Evolutionary conservation across 768 basidiomycete species (phyloP).

Genomic region (Suillus sp.): DNA sequence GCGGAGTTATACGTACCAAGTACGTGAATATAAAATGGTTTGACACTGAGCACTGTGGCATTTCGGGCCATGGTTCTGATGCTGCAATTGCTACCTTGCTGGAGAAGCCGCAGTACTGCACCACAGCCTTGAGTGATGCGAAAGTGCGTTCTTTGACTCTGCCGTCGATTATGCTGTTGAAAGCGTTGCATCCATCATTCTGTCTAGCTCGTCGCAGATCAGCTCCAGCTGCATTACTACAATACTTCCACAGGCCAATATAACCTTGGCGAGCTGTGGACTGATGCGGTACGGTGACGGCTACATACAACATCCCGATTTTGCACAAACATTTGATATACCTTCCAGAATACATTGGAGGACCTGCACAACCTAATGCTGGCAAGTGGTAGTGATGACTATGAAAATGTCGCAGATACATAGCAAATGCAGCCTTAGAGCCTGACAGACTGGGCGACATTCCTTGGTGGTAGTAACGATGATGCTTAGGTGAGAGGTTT

Average conservation of each 20-base stretch:
- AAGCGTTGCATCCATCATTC: not conserved
- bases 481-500: slow-evolving; percentile 47
- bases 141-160: slow-evolving; percentile 13
- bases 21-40: not conserved
- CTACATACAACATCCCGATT: not conserved
- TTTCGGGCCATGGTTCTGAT: not conserved
- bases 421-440: slow-evolving; percentile 46
- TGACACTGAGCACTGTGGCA: no score
- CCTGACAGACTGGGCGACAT: slow-evolving; percentile 43
- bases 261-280: slow-evolving; percentile 56
- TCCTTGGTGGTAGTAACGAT: slow-evolving; percentile 53
- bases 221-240: slow-evolving; percentile 42
- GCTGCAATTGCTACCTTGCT: slow-evolving; percentile 8
- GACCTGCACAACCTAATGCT: slow-evolving; percentile 63
- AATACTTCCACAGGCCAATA: slow-evolving; percentile 42
- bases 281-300: slow-evolving; percentile 46
- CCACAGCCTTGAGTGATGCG: slow-evolving; percentile 13
- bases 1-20: no score
- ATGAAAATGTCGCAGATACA: slow-evolving; percentile 41
- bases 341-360: slow-evolving; percentile 53
- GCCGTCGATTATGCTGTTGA: not conserved
- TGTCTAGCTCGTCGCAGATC: slow-evolving; percentile 27
- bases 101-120: slow-evolving; percentile 15
- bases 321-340: not conserved
- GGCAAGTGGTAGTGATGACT: slow-evolving; percentile 45